phyloP scores from a whole-genome alignment of 2,329 filamentous ascomycete genomes.

The Fusarium veterinarium region DNA sequence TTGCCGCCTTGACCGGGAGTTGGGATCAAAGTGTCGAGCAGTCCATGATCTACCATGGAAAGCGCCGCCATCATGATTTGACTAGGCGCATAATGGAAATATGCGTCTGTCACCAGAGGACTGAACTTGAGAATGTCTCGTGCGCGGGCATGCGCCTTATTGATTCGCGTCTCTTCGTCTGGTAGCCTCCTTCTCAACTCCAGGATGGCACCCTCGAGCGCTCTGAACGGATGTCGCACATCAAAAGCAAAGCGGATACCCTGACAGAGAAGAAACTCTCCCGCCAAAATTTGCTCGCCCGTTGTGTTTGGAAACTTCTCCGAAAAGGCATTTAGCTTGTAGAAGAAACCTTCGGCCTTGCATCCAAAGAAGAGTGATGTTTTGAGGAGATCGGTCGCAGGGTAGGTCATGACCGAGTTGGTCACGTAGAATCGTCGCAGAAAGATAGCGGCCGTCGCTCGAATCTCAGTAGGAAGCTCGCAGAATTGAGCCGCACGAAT shows the following conservation, averaged over 20 bases:
- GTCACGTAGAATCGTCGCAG: slow-evolving; percentile 95
- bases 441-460: slow-evolving; percentile 83
- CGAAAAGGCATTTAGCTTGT: slow-evolving; percentile 72
- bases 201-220: slow-evolving; percentile 86
- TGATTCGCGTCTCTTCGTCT: slow-evolving; percentile 65
- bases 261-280: slow-evolving; percentile 93
- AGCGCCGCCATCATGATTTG: slow-evolving; percentile 92
- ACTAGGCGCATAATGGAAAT: slow-evolving; percentile 94
- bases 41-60: slow-evolving; percentile 75
- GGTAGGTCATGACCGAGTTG: slow-evolving; percentile 96
- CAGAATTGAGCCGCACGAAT: slow-evolving; percentile 67
- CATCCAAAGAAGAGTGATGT: slow-evolving; percentile 92
- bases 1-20: slow-evolving; percentile 50
- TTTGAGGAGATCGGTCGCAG: slow-evolving; percentile 87
- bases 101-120: slow-evolving; percentile 90
- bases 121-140: slow-evolving; percentile 81
- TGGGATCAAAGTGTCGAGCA: slow-evolving; percentile 64
- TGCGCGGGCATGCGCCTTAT: slow-evolving; percentile 76
- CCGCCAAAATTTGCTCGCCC: slow-evolving; percentile 85
- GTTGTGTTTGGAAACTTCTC: slow-evolving; percentile 77
- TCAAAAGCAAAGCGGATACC: slow-evolving; percentile 94
- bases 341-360: slow-evolving; percentile 90
- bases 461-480: slow-evolving; percentile 62
- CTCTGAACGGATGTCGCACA: slow-evolving; percentile 89
- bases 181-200: slow-evolving; percentile 78